These are phyloP conservation scores for Podaxis pistillaris DNA, from an alignment of 768 basidiomycete genomes.

Conservation along the genomic window DNA sequence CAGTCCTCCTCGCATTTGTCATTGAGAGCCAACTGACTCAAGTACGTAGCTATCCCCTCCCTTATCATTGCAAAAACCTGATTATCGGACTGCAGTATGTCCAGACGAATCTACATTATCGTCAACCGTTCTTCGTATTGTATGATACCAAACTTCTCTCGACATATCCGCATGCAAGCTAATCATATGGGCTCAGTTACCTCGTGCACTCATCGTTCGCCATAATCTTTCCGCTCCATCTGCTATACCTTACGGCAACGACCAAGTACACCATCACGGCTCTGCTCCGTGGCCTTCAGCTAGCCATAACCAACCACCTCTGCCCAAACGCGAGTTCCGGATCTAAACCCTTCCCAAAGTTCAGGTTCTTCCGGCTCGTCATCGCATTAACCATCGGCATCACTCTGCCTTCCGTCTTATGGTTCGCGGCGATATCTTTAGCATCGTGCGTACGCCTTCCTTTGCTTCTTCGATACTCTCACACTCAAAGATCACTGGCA, in stretches of 20 bases:
- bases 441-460: constrained; percentile 58
- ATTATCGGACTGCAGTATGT: constrained; percentile 55
- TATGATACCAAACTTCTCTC: constrained; percentile 34
- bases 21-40: constrained; percentile 75
- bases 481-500: constrained; percentile 24
- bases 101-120: constrained; percentile 71
- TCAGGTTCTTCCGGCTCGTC: constrained; percentile 36
- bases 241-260: constrained; percentile 57
- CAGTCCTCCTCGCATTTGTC: constrained; percentile 70
- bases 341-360: constrained; percentile 35
- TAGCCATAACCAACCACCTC: constrained; percentile 48
- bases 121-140: constrained; percentile 90
- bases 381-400: constrained; percentile 53
- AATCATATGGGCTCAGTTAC: constrained; percentile 51
- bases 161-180: background rate
- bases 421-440: constrained; percentile 72
- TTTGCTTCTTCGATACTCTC: constrained; percentile 9
- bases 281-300: constrained; percentile 50
- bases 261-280: constrained; percentile 46
- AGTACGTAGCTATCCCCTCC: constrained; percentile 36
- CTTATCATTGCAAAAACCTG: background rate
- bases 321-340: constrained; percentile 29
- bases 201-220: constrained; percentile 81
- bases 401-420: constrained; percentile 64
- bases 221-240: constrained; percentile 80